A percentile compares a stretch with the other conserved stretches of the same genome.
Evolutionary conservation across 306 rosid genomes (phyloP).

Genomic region (Hippophae tibetana): DNA sequence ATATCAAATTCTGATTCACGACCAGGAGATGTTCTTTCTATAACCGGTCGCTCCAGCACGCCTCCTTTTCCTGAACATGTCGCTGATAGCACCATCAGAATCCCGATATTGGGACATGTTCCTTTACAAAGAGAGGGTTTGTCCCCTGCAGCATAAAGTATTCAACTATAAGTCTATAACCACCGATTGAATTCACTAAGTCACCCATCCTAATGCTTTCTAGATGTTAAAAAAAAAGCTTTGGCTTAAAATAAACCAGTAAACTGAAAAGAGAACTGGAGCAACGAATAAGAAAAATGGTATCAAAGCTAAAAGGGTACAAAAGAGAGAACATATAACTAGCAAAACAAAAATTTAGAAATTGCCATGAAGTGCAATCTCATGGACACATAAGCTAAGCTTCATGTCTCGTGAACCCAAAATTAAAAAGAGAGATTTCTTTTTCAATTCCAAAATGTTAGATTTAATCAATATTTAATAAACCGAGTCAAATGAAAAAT

Average conservation of each 20-base stretch:
- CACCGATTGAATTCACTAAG: background rate
- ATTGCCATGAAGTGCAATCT: background rate
- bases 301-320: background rate
- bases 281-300: background rate
- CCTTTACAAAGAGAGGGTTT: slow-evolving; percentile 44
- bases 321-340: background rate
- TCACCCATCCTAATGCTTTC: background rate
- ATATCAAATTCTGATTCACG: slow-evolving; percentile 67
- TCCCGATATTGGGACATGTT: slow-evolving; percentile 34
- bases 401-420: too few species aligned
- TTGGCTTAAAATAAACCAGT: background rate
- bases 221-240: background rate
- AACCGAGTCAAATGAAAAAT: too few species aligned
- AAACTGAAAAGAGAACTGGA: background rate
- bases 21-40: slow-evolving; percentile 47
- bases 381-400: too few species aligned
- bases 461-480: too few species aligned
- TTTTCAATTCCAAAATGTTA: too few species aligned
- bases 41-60: slow-evolving; percentile 47
- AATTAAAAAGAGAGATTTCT: too few species aligned
- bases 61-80: slow-evolving; percentile 53
- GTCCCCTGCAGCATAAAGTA: slow-evolving; percentile 44
- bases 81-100: slow-evolving; percentile 37
- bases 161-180: background rate
- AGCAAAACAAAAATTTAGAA: background rate